Conservation (phyloP, 306 rosid genomes). For the Arachis hypogaea region DNA sequence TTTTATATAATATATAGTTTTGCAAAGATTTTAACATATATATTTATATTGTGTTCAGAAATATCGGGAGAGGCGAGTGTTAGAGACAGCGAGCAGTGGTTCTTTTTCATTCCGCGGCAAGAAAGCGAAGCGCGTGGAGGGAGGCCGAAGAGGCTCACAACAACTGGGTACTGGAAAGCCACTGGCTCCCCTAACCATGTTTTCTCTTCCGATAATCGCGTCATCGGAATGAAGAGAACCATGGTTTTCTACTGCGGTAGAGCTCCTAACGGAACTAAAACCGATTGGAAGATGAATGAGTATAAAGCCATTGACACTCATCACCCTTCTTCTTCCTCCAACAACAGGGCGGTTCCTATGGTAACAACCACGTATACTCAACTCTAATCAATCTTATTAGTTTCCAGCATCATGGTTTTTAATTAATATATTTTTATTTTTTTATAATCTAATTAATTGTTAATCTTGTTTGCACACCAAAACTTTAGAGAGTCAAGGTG, state of each 20-base stretch:
- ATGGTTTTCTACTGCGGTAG: conserved; percentile 89
- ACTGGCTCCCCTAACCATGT: conserved; percentile 83
- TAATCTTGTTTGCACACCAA: too few species aligned
- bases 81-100: conserved; percentile 80
- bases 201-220: conserved; percentile 58
- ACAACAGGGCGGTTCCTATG: conserved; percentile 22
- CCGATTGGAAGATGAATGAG: conserved; percentile 97
- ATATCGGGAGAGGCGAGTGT: conserved; percentile 64
- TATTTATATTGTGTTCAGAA: conserved; percentile 41
- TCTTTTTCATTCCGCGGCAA: conserved; percentile 81
- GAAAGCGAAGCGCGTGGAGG: conserved; percentile 91
- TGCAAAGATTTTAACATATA: too few species aligned
- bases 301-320: conserved; percentile 58
- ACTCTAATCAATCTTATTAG: too few species aligned
- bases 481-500: too few species aligned
- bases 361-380: background rate
- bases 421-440: too few species aligned
- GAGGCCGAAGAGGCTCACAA: conserved; percentile 76
- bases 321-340: conserved; percentile 22
- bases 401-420: too few species aligned
- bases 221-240: conserved; percentile 75
- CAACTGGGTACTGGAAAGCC: conserved; percentile 84
- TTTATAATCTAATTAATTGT: too few species aligned
- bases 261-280: conserved; percentile 74
- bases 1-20: too few species aligned